phyloP scores from a whole-genome alignment of 257 asterid genomes.

The Solanum sejunctum region DNA sequence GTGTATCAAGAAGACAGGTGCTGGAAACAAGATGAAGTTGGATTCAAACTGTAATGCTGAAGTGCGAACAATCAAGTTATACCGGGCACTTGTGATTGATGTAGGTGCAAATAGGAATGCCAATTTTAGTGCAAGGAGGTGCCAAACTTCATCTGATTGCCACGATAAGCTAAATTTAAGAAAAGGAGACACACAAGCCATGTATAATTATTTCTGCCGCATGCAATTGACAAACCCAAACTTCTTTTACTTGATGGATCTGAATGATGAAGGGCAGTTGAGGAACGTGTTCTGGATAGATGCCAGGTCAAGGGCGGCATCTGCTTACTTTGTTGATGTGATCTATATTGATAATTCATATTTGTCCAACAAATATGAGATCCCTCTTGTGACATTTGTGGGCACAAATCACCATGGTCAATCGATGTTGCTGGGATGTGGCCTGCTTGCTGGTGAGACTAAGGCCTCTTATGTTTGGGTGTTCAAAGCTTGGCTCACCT shows the following conservation, averaged over 20 bases:
- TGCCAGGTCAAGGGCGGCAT: slow-evolving; percentile 44
- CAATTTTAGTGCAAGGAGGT: slow-evolving; percentile 21
- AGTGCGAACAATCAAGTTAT: slow-evolving; percentile 52
- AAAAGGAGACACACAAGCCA: slow-evolving; percentile 46
- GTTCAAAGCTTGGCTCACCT: slow-evolving; percentile 46
- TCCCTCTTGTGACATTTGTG: slow-evolving; percentile 60
- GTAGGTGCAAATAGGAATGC: slow-evolving; percentile 32
- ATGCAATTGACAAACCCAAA: slow-evolving; percentile 48
- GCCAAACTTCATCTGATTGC: slow-evolving; percentile 14
- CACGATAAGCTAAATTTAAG: slow-evolving; percentile 30
- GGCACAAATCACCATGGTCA: slow-evolving; percentile 79
- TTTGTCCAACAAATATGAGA: slow-evolving; percentile 58
- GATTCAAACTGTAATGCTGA: slow-evolving; percentile 40
- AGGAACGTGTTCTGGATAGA: slow-evolving; percentile 53
- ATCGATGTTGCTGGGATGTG: slow-evolving; percentile 70
- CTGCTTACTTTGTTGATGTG: slow-evolving; percentile 54
- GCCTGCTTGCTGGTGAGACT: slow-evolving; percentile 58
- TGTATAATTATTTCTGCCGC: slow-evolving; percentile 49
- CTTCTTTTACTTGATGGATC: slow-evolving; percentile 48
- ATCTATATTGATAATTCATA: slow-evolving; percentile 53
- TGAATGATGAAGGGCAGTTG: slow-evolving; percentile 41
- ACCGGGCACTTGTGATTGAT: slow-evolving; percentile 42
- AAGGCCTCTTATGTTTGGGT: slow-evolving; percentile 53
- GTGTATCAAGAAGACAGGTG: slow-evolving; percentile 46
- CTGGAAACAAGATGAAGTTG: slow-evolving; percentile 45